These are phyloP conservation scores for Alloascoidea africana DNA, from an alignment of 805 yeast species.

Conservation along the genomic window DNA sequence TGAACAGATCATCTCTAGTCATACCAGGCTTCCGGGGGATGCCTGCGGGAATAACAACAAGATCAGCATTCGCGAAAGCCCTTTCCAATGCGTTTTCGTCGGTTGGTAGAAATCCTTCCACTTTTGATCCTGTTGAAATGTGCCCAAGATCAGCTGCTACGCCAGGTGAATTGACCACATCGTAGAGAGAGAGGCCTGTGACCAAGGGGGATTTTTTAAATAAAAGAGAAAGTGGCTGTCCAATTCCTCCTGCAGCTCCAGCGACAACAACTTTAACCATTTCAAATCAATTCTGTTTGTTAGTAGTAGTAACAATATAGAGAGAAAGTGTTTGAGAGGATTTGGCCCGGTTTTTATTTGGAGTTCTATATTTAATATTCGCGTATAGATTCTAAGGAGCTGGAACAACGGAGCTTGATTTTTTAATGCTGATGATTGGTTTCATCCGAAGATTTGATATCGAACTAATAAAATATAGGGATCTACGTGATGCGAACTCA, in stretches of 20 bases:
- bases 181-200: constrained; percentile 55
- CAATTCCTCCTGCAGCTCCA: constrained; percentile 84
- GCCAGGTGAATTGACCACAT: constrained; percentile 66
- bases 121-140: constrained; percentile 58
- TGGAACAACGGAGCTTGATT: too few relatives aligned
- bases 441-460: too few relatives aligned
- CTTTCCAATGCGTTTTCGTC: constrained; percentile 24
- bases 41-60: constrained; percentile 74
- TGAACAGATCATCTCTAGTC: constrained; percentile 78
- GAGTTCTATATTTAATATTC: too few relatives aligned
- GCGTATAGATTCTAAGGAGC: too few relatives aligned
- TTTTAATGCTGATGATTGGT: too few relatives aligned
- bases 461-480: too few relatives aligned
- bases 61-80: constrained; percentile 50
- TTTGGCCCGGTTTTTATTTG: too few relatives aligned
- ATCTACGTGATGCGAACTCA: too few relatives aligned
- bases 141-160: constrained; percentile 72
- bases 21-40: constrained; percentile 84
- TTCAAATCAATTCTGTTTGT: too few relatives aligned
- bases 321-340: too few relatives aligned
- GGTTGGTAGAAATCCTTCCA: constrained; percentile 42
- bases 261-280: constrained; percentile 51
- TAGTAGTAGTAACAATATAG: too few relatives aligned
- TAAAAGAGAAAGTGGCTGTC: constrained; percentile 52
- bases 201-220: constrained; percentile 60